These are phyloP conservation scores for Trametes sanguinea DNA, from an alignment of 768 basidiomycete species.

Conservation along the genomic window DNA sequence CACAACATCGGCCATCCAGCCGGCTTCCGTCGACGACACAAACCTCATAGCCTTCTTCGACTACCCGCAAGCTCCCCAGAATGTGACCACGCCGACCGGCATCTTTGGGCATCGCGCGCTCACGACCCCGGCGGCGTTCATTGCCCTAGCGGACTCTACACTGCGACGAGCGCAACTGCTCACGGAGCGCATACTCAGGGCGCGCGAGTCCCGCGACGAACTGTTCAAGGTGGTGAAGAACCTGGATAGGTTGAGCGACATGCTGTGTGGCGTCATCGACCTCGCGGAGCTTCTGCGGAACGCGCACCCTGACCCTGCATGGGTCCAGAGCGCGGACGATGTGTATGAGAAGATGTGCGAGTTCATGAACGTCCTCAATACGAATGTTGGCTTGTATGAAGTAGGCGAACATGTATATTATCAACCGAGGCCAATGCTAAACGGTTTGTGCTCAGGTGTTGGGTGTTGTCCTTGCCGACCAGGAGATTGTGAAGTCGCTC, in stretches of 20 bases:
- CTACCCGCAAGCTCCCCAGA: conserved; percentile 47
- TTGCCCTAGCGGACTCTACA: conserved; percentile 75
- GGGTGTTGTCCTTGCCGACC: conserved; percentile 67
- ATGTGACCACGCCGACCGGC: conserved; percentile 60
- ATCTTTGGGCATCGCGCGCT: conserved; percentile 83
- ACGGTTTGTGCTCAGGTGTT: conserved; percentile 52
- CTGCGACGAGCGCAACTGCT: conserved; percentile 77
- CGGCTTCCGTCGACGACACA: conserved; percentile 65
- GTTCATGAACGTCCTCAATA: conserved; percentile 97
- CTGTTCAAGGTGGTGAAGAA: conserved; percentile 91
- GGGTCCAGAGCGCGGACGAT: conserved; percentile 82
- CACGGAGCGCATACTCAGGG: conserved; percentile 79
- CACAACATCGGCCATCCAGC: conserved; percentile 47
- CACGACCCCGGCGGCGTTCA: conserved; percentile 66
- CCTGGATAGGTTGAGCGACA: conserved; percentile 92
- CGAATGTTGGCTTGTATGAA: conserved; percentile 86
- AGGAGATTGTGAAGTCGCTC: conserved; percentile 63
- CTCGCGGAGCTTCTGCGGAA: conserved; percentile 92
- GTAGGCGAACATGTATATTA: conserved; percentile 47
- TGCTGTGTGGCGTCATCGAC: conserved; percentile 95
- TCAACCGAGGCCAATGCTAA: conserved; percentile 1
- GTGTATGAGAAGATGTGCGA: conserved; percentile 93
- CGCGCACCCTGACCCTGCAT: conserved; percentile 83
- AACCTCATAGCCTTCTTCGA: conserved; percentile 74
- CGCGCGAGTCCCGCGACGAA: conserved; percentile 71